Evolutionary conservation across 495 filamentous ascomycete species (phyloP).

Genomic region (Lepidopterella palustris): DNA sequence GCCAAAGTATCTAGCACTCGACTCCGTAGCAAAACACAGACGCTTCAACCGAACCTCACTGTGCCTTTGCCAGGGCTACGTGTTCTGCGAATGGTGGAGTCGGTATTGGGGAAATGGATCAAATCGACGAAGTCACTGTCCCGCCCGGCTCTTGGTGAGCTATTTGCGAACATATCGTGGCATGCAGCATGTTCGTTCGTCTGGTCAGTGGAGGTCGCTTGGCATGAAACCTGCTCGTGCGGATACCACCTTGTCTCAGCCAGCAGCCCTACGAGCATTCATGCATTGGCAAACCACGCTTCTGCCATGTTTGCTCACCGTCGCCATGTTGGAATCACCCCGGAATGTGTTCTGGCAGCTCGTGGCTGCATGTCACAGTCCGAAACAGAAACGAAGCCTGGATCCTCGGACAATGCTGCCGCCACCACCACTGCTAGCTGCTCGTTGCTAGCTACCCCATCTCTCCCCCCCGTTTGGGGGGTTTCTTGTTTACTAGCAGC

Average conservation of each 20-base stretch:
- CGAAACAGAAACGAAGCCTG: not conserved
- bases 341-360: not conserved
- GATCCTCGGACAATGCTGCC: not conserved
- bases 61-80: slow-evolving; percentile 25
- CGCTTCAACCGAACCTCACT: slow-evolving; percentile 29
- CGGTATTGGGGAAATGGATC: not conserved
- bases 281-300: too few species aligned
- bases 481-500: not conserved
- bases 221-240: too few species aligned
- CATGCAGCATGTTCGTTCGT: too few species aligned
- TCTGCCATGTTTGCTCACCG: too few species aligned
- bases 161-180: too few species aligned
- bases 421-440: not conserved
- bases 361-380: not conserved
- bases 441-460: not conserved
- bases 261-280: too few species aligned
- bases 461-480: not conserved
- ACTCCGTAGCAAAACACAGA: slow-evolving; percentile 31
- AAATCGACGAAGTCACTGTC: not conserved
- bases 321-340: too few species aligned
- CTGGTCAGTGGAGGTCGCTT: too few species aligned
- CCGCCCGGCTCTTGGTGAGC: not conserved
- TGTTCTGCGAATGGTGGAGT: slow-evolving; percentile 1
- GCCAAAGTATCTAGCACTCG: slow-evolving; percentile 20
- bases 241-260: too few species aligned